phyloP scores from a whole-genome alignment of 139 green algal species.

The Chlamydomonas asymmetrica region DNA sequence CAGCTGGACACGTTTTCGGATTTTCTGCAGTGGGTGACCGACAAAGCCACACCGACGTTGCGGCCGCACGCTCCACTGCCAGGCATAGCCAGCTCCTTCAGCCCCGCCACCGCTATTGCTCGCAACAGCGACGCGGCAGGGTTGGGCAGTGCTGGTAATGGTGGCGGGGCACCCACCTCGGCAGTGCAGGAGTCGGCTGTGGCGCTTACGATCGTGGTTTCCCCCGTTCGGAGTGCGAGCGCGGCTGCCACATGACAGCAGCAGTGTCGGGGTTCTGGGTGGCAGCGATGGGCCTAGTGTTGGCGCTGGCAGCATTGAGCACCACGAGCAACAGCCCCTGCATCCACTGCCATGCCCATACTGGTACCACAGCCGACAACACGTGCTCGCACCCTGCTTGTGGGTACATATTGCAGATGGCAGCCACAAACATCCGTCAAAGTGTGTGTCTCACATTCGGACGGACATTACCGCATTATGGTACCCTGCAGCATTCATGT shows the following conservation, averaged over 20 bases:
- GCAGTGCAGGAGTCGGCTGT: slow-evolving; percentile 11
- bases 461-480: neutral
- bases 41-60: neutral
- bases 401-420: neutral
- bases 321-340: too few species aligned
- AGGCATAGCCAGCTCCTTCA: neutral
- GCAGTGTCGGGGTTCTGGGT: neutral
- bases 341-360: too few species aligned
- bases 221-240: neutral
- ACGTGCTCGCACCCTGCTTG: neutral
- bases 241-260: slow-evolving; percentile 15
- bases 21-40: slow-evolving; percentile 10
- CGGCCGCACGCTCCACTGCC: neutral
- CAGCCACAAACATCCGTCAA: neutral
- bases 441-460: neutral
- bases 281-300: too few species aligned
- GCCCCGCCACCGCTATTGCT: neutral
- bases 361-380: too few species aligned
- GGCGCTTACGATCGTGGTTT: too few species aligned
- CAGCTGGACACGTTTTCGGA: slow-evolving; percentile 19
- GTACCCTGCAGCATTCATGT: too few species aligned
- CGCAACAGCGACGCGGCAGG: neutral
- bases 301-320: too few species aligned
- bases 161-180: slow-evolving; percentile 11
- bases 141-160: neutral